These are phyloP conservation scores for Articulospora tetracladia DNA, from an alignment of 495 filamentous ascomycete genomes.

Conservation along the genomic window DNA sequence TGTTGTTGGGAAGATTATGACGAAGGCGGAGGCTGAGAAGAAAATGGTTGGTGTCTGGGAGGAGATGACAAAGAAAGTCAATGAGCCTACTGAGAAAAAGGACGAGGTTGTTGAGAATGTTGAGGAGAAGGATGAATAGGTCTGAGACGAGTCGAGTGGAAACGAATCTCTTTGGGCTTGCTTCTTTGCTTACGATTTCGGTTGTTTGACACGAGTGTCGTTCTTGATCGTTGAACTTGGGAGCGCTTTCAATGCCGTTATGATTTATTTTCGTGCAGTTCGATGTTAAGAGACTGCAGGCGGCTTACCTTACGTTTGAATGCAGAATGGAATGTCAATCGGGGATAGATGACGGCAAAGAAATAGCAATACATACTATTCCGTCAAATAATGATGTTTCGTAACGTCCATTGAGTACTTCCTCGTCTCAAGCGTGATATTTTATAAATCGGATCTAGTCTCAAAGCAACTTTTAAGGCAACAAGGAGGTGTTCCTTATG, in stretches of 20 bases:
- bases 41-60: constrained; percentile 7
- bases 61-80: constrained; percentile 4
- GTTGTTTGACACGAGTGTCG: neutral
- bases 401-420: no score
- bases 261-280: neutral
- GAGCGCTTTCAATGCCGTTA: neutral
- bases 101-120: neutral
- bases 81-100: neutral
- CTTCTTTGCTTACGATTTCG: neutral
- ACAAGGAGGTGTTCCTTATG: no score
- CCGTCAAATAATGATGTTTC: no score
- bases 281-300: neutral
- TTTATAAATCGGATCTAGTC: no score
- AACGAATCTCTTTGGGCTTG: constrained; percentile 2
- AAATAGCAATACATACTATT: no score
- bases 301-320: neutral
- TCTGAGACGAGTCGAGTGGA: neutral
- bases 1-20: constrained; percentile 8
- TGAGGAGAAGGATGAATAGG: neutral
- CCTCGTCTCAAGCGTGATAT: no score
- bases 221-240: neutral
- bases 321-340: no score
- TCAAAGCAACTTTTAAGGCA: no score
- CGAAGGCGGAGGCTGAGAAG: constrained; percentile 6
- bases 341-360: no score